Evolutionary conservation across 495 filamentous ascomycete genomes (phyloP), one percentile per base, ranked within the genome.

Genomic region (Trichocladium antarcticum): DNA sequence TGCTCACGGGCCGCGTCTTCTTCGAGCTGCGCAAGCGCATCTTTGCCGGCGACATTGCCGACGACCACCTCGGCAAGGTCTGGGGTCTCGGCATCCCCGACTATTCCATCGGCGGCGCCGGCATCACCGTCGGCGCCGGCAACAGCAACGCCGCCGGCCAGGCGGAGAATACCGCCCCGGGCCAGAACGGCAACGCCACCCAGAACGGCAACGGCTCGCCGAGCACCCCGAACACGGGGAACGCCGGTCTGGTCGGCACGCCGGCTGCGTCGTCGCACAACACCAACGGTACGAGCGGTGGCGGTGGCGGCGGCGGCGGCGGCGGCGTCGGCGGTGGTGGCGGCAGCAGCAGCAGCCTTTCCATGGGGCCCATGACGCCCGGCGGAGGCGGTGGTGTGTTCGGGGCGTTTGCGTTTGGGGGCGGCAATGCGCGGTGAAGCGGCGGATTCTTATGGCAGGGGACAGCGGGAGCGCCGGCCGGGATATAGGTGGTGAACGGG

Each of bases 1-100:
- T 95, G 49, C 74, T 98, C 15, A 97, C 92, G 0, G 92, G 92
- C 22, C 85, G 87, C 60, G 84, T 95, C 16, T 98, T 94, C 69
- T 94, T 89, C 73, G 83, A 85, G 58, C 78, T 89, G 66, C 76
- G 87, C 36, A 84, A 88, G 56, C 71, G 82, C 38, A 87, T 96
- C 37, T 93, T 94, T 67, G 81, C 83, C 55, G 88, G 89, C 44
- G 74, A 74, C 31, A 89, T 94, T 40, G 72, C 80, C 8, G 75
- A 81, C 43, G 85, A 86, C 42, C 84, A 87, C 55, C 72, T 84
- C 6, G 83, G 83, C 28, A 89, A 90, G 60, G 83, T 95, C 51
- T 96, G 88, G 85, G 89, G 89, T 10, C 70, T 96, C 2, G 70
- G 70, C 31, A 65, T 70, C 46, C 72, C 69, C 16, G 72, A 72